A percentile compares a stretch with the other conserved stretches of the same genome.
Evolutionary conservation across 2,329 filamentous ascomycete species (phyloP).

Genomic region (Verticillium nubilum): DNA sequence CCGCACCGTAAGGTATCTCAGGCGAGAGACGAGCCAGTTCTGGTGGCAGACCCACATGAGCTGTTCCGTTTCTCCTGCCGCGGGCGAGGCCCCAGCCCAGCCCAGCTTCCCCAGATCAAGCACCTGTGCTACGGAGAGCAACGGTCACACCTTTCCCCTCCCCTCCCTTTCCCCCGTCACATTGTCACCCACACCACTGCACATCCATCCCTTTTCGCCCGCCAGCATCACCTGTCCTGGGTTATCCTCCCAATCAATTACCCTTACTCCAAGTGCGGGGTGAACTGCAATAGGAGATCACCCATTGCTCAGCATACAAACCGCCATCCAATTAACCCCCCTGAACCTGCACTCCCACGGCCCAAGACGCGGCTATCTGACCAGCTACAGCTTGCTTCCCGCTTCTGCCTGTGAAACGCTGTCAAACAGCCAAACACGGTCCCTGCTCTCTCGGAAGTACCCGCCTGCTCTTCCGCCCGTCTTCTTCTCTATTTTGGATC

Average conservation of each 20-base stretch:
- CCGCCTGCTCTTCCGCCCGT: slow-evolving; percentile 6
- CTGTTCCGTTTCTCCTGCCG: slow-evolving; percentile 3
- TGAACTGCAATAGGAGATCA: not conserved
- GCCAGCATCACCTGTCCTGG: not conserved
- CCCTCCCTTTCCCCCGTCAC: slow-evolving; percentile 8
- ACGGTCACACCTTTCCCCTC: slow-evolving; percentile 1
- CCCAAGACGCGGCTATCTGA: not conserved
- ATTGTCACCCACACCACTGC: slow-evolving; percentile 1
- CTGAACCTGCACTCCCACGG: not conserved
- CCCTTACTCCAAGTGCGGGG: not conserved
- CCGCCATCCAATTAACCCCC: not conserved
- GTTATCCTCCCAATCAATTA: not conserved
- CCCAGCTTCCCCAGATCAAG: not conserved
- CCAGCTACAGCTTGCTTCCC: slow-evolving; percentile 7
- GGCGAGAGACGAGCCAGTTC: slow-evolving; percentile 8
- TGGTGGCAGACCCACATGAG: slow-evolving; percentile 6
- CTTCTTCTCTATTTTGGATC: not conserved
- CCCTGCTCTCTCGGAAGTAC: slow-evolving; percentile 6
- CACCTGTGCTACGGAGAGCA: not conserved
- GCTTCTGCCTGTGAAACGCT: not conserved
- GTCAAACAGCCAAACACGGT: not conserved
- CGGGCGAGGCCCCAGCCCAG: not conserved
- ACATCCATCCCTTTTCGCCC: slow-evolving; percentile 1
- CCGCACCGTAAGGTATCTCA: slow-evolving; percentile 10
- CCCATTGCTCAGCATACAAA: not conserved